Base-by-base conservation (phyloP, 2,329 filamentous ascomycete species). In the Dactylella cylindrospora region DNA sequence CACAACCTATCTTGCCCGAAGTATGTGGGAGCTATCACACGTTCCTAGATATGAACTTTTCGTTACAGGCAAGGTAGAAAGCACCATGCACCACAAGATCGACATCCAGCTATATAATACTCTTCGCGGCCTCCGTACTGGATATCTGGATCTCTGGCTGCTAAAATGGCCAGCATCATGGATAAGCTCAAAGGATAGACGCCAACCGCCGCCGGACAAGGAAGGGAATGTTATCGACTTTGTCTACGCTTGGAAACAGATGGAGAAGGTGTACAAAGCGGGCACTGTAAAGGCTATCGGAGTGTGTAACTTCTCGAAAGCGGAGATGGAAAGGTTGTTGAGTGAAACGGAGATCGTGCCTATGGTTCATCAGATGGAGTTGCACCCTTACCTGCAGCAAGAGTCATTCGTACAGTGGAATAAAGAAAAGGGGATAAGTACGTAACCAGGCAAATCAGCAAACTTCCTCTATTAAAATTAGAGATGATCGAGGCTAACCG, bases 341-440 rank as follows among this genome's bases (percentile, higher is more conserved):
- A 10, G 45, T 28, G 25, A 54, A 15, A 38, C 49, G 3, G 44
- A 62, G 20, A 36, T 49, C 31, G 31, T 33, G n/a, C 57, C 57
- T 1, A 33, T 41, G 0, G 36, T 62, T 1, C 57, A 62, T n/a
- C 57, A 62, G 19, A 62, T 62, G 57, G 57, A 62, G 40, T 28
- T 62, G 9, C 49, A 41, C 1, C 57, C 57, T 4, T 62, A 62
- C 17, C 25, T 62, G 9, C 57, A 62, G 22, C 57, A 62, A 23
- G 40, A 43, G 0, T 49, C 53, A 23, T 62, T 49, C 28, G 49
- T 62, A 8, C 35, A 50, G 22, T 62, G 28, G 8, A 62, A 62
- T 20, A 43, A 40, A 9, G 29, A 26, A 3, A 15, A 44, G 15
- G 57, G 57, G 28, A 62, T 62, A 15, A 25, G 57, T 62, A 32